Base-by-base conservation (phyloP, 441 rosid species). In the Euphorbia celastroides region DNA sequence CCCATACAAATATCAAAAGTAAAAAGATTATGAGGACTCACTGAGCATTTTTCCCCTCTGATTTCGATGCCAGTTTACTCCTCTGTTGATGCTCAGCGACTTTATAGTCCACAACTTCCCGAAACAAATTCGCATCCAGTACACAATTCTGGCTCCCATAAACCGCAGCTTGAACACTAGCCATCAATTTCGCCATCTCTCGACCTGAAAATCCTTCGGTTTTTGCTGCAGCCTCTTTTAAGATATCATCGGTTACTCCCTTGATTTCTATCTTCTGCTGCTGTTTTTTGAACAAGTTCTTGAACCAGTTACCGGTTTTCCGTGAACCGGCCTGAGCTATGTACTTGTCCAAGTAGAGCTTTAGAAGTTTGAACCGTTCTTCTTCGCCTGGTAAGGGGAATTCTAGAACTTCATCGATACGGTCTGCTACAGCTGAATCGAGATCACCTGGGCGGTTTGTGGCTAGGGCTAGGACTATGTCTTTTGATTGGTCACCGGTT, bases 391-490 rank as follows among this genome's bases (percentile, higher is more conserved):
- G 99, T 67, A 93, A 78, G 4, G 99, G 96, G 73, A 93, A 86
- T 65, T 91, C 97, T 20, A 85, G 79, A 74, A 81, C 89, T 75
- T 93, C 96, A 61, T 92, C 99, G 0, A 94, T 85, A 56, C 97
- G 91, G 69, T 91, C 96, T 42, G 92, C 82, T 60, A 89, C 92
- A 17, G 97, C 99, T 70, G 96, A 84, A 83, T 94, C 99, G 48
- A 94, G 87, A 77, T 91, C 97, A 63, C 97, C 97, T 16, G 97
- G 97, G 60, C 92, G 81, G 72, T 93, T 94, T 26, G 97, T 91
- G 34, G 97, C 97, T 32, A 94, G 96, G 17, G 93, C 97, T 62
- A 89, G 87, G 71, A 92, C 97, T 58, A 89, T 86, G 75, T 94
- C 97, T 79, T 89, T 91, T 70, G 94, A 91, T 70, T 94, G 98